Base-by-base conservation (phyloP, 805 yeast genomes). In the Zygosaccharomyces gambellarensis region DNA sequence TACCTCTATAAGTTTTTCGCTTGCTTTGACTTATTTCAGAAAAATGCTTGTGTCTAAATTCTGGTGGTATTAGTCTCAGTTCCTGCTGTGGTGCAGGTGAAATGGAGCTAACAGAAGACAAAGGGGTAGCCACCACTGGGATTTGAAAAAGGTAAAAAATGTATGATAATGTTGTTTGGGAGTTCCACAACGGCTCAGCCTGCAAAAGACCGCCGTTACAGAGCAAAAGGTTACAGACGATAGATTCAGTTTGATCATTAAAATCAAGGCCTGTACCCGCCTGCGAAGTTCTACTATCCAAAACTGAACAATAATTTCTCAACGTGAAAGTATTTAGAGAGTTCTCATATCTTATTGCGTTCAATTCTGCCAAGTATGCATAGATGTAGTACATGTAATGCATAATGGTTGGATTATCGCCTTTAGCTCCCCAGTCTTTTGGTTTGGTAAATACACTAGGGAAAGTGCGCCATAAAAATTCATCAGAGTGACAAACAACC, bases 381-480 rank as follows among this genome's bases (percentile, higher is more conserved):
- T 58, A 68, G 9, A 70, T 53, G 48, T 71, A 70, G 47, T 68
- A 72, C 58, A 69, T 56, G 54, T 71, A 71, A 41, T 71, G 70
- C 12, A 72, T 61, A 29, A 70, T 62, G 1, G 75, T 72, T 7
- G 76, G 75, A 48, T 72, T 71, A 14, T 64, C 68, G 4, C 63
- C 61, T 23, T 53, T 45, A 0, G 63, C 60, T 4, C 46, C 47
- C 75, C 76, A 72, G 5, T 59, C 45, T 1, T 32, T 34, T 9
- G 68, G 68, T 7, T 29, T 17, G 3, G 57, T 50, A 10, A 50
- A 25, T 6, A 53, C 46, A 39, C 54, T 51, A 4, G 59, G 50
- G 45, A 65, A 56, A 41, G 56, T 47, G 28, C 48, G 49, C 74
- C 74, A 52, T 48, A 59, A 31, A 46, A 55, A 51, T 27, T 51